Conservation (phyloP, 2,329 filamentous ascomycete genomes). For the Reticulascus tulasneorum region DNA sequence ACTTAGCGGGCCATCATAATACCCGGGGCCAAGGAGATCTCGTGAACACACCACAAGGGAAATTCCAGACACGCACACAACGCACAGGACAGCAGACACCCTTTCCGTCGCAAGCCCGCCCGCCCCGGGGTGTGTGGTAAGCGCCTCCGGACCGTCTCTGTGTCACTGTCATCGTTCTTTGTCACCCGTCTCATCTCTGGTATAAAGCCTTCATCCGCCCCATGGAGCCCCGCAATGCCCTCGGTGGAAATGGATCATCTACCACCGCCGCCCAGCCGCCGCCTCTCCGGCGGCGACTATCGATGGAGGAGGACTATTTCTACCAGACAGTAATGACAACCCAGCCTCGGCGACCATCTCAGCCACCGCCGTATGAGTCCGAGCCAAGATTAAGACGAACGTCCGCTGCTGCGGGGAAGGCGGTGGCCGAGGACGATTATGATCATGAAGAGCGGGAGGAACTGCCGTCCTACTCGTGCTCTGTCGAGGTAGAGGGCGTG, state of each 20-base stretch:
- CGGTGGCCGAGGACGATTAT: conserved; percentile 9
- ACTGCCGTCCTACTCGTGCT: conserved; percentile 54
- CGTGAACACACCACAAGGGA: conserved; percentile 10
- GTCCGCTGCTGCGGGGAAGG: conserved; percentile 10
- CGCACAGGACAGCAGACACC: too few relatives aligned
- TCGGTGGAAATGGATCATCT: conserved; percentile 17
- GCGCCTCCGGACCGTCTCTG: too few relatives aligned
- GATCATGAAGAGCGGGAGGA: conserved; percentile 26
- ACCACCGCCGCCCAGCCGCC: conserved; percentile 28
- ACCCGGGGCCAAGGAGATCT: conserved; percentile 14
- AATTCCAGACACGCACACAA: conserved; percentile 14
- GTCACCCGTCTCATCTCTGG: conserved; percentile 10
- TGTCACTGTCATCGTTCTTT: too few relatives aligned
- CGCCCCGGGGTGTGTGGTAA: too few relatives aligned
- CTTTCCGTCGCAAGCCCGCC: too few relatives aligned
- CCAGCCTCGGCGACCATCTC: conserved; percentile 37
- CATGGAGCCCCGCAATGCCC: conserved; percentile 21
- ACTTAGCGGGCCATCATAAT: conserved; percentile 14
- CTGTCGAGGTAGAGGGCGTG: conserved; percentile 51
- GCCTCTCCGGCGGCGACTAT: conserved; percentile 42
- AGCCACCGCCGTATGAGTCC: conserved; percentile 43
- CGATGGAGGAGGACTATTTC: conserved; percentile 52
- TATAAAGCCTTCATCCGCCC: conserved; percentile 12
- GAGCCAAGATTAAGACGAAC: conserved; percentile 20
- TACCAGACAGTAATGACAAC: conserved; percentile 49